Evolutionary conservation across 768 basidiomycete species (phyloP).

Genomic region (Hericium coralloides): DNA sequence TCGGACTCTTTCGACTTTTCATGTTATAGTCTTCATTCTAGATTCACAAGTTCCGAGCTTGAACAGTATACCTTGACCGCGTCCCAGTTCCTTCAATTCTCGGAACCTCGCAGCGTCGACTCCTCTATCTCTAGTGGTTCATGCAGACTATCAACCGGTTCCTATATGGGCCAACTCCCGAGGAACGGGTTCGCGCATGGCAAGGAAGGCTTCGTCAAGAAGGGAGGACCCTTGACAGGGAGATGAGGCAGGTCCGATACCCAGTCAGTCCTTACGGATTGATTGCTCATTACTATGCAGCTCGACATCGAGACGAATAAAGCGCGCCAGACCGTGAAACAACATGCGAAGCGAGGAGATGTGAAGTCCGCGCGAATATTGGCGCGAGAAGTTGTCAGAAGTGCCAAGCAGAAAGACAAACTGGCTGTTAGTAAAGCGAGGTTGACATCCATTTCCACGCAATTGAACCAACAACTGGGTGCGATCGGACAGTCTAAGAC

Average conservation of each 20-base stretch:
- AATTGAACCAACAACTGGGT: conserved; percentile 91
- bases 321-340: conserved; percentile 73
- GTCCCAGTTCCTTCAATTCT: too few species aligned
- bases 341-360: conserved; percentile 86
- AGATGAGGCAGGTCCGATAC: conserved; percentile 84
- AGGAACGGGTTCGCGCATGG: conserved; percentile 91
- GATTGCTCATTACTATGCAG: conserved; percentile 29
- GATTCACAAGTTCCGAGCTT: too few species aligned
- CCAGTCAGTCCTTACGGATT: conserved; percentile 7
- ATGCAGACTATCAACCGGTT: conserved; percentile 91
- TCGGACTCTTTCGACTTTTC: too few species aligned
- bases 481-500: conserved; percentile 20
- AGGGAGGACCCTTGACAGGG: conserved; percentile 77
- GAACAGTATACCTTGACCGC: too few species aligned
- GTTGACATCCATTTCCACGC: conserved; percentile 82
- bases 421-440: conserved; percentile 89
- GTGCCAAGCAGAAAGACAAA: conserved; percentile 89
- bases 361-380: conserved; percentile 88
- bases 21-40: too few species aligned
- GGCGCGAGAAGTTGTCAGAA: conserved; percentile 90
- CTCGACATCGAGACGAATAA: conserved; percentile 78
- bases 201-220: conserved; percentile 80
- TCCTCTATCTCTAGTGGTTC: not conserved
- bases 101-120: not conserved
- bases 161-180: conserved; percentile 92